Evolutionary conservation across 805 yeast species (phyloP), one percentile per base, ranked within the genome.

Genomic region (Wickerhamomyces alni): DNA sequence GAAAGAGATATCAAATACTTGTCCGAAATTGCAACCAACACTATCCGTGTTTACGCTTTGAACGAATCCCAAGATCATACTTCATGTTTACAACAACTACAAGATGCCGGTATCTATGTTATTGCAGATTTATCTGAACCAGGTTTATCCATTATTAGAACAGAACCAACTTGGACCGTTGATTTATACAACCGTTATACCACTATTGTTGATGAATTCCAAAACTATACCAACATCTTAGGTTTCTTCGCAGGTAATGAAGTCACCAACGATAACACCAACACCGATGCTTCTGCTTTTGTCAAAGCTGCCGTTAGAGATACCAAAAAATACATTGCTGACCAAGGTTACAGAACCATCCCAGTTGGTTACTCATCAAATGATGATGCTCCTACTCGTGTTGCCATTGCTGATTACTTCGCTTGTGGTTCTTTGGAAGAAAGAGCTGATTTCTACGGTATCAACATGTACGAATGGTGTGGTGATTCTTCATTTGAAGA

Each of bases 391-490:
- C 70, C 67, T 12, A 82, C 83, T 44, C 75, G 91, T 69, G 76
- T 75, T 37, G 52, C 68, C 33, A 67, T 82, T 52, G 89, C 89
- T 42, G 85, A 81, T 51, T 84, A 80, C 64, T 84, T 84, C 52
- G 72, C 80, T 32, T 84, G 93, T 69, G 91, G 91, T 63, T 76
- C 70, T 44, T 67, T 59, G 8, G 80, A 71, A 40, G 80, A 59
- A 17, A 69, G 69, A 50, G 88, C 87, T 44, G 93, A 84, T 62
- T 84, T 84, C 72, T 84, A 82, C 60, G 93, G 93, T 73, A 80
- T 83, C 61, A 84, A 84, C 74, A 82, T 82, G 87, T 84, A 84
- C 69, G 87, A 82, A 68, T 84, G 93, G 93, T 83, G 93, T 72
- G 91, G 91, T 55, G 33, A 56, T 16, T 76, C 86, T 16, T 58